phyloP scores from a whole-genome alignment of 306 rosid species.

The Lithocarpus polystachyus region DNA sequence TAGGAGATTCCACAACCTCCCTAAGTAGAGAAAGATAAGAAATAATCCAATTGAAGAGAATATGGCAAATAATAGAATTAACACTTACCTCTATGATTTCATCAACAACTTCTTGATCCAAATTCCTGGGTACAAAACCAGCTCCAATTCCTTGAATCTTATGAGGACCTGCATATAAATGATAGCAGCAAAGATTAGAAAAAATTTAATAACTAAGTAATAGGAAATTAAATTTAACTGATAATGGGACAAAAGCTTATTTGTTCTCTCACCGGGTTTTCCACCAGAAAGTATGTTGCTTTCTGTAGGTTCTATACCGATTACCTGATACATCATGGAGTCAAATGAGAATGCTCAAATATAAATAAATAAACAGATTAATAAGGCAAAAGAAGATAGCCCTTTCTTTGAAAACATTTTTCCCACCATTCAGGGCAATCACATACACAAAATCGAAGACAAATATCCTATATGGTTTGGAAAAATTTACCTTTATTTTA shows the following conservation, averaged over 20 bases:
- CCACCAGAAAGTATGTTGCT: constrained; percentile 97
- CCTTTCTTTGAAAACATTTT: constrained; percentile 15
- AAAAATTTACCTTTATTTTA: constrained; percentile 60
- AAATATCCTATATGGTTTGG: background rate
- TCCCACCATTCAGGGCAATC: background rate
- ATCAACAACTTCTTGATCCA: constrained; percentile 78
- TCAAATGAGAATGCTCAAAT: constrained; percentile 7
- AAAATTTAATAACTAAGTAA: background rate
- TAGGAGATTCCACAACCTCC: background rate
- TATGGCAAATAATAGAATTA: background rate
- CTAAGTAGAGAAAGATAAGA: background rate
- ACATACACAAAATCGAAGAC: background rate
- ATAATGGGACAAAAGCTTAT: constrained; percentile 22
- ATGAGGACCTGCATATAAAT: constrained; percentile 80
- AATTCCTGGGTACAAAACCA: constrained; percentile 95
- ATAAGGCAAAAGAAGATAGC: constrained; percentile 10
- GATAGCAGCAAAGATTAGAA: constrained; percentile 22
- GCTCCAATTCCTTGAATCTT: constrained; percentile 99
- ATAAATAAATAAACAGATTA: constrained; percentile 3
- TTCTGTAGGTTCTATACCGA: constrained; percentile 91
- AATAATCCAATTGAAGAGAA: background rate
- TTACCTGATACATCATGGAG: constrained; percentile 50
- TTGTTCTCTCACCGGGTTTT: constrained; percentile 75
- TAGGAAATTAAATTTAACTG: constrained; percentile 5
- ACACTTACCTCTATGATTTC: constrained; percentile 73